A percentile compares a stretch with the other conserved stretches of the same genome.
Conservation (phyloP, 2,329 filamentous ascomycete species). For the Aspergillus felis region DNA sequence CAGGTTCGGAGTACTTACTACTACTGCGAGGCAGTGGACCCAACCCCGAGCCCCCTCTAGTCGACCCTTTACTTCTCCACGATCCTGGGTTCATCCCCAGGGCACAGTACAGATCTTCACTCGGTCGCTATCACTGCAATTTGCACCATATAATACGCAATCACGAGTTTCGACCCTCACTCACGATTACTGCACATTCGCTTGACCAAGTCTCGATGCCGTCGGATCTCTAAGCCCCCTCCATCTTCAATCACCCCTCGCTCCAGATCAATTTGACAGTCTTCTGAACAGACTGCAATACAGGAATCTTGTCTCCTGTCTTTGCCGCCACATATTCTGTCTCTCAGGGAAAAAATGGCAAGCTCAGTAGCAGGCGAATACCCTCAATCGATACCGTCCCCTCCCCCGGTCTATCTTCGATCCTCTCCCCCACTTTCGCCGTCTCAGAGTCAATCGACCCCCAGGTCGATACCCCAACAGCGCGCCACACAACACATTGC, state of each 20-base stretch:
- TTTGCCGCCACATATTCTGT: background rate
- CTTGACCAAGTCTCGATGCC: background rate
- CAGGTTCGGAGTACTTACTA: background rate
- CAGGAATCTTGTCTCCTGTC: background rate
- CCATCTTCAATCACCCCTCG: background rate
- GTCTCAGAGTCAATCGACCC: slow-evolving; percentile 5
- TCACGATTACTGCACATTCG: background rate
- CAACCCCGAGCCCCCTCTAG: background rate
- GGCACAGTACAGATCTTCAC: background rate
- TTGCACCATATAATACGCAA: background rate
- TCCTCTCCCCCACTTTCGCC: slow-evolving; percentile 31
- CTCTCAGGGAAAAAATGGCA: slow-evolving; percentile 20
- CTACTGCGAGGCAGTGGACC: background rate
- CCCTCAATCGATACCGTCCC: slow-evolving; percentile 35
- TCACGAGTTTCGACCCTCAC: too few species aligned
- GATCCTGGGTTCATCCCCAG: background rate
- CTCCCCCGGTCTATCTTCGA: slow-evolving; percentile 42
- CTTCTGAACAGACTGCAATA: background rate
- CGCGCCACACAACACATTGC: slow-evolving; percentile 17
- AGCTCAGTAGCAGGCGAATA: slow-evolving; percentile 20
- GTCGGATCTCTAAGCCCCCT: background rate
- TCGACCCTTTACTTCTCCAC: background rate
- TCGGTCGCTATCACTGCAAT: background rate
- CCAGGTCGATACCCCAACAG: slow-evolving; percentile 16
- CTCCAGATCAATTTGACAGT: background rate